Base-by-base conservation (phyloP, 1,284 basidiomycete genomes). In the Trametes hirsuta region DNA sequence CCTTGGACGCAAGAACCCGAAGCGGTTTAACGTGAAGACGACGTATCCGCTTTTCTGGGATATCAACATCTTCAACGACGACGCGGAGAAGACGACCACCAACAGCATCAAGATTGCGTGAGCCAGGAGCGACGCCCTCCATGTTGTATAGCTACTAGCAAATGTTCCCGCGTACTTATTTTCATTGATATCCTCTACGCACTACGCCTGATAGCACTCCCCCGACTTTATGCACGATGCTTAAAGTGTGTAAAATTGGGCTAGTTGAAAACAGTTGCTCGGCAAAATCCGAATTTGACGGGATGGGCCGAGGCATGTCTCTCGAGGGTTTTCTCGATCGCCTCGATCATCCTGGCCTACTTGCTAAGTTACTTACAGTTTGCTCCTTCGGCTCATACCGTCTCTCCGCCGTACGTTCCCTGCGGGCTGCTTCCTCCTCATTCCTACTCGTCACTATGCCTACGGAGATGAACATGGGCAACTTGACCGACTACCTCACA, bases 1-100 rank as follows among this genome's bases (percentile, higher is more conserved):
- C 2, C 77, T 92, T 58, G 88, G 86, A 4, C 73, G 77, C 36
- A 76, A 76, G 58, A 84, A 83, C 66, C 73, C 75, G 50, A 78
- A 79, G 55, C 79, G 91, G 53, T 88, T 80, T 77, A 91, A 91
- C 74, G 84, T 81, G 54, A 89, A 91, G 2, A 75, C 75, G 69
- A 79, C 77, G n/a, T 91, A 85, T 75, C 45, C 59, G 53, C 81
- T 83, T 11, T 76, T 75, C 61, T 93, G 90, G 91, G 81, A 84
- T 64, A 82, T 93, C 74, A 81, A 87, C 72, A 73, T 90, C 54
- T 93, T 92, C 70, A 77, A 77, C 55, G 87, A 88, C 71, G 75
- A 75, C n/a, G 74, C 73, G 40, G 91, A 93, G 79, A 76, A 81
- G 73, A 62, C 58, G 0, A 82, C 84, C 2, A 74, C 74, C 30